phyloP scores from a whole-genome alignment of 2,329 filamentous ascomycete species.

The Dothidotthia symphoricarpi region DNA sequence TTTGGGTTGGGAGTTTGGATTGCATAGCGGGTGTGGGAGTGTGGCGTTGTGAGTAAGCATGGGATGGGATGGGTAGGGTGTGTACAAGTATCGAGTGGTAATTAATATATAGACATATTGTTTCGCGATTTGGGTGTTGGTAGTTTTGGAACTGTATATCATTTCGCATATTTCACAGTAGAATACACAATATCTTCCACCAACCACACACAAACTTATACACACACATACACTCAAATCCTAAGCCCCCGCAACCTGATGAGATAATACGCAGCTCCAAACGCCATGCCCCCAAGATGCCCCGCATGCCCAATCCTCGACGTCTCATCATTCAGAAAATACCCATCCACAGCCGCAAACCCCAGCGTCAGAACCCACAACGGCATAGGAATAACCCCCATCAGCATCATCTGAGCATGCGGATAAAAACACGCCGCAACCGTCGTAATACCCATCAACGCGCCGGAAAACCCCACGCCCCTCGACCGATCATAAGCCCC shows the following conservation, averaged over 20 bases:
- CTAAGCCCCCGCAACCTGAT: conserved; percentile 16
- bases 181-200: too few species aligned
- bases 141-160: too few species aligned
- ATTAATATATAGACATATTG: too few species aligned
- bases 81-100: too few species aligned
- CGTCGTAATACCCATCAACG: conserved; percentile 43
- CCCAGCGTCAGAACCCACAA: conserved; percentile 39
- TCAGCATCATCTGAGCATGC: conserved; percentile 30
- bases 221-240: too few species aligned
- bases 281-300: conserved; percentile 47
- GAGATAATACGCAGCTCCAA: conserved; percentile 39
- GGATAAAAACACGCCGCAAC: conserved; percentile 44
- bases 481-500: conserved; percentile 6
- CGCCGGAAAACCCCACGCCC: conserved; percentile 41
- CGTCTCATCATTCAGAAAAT: conserved; percentile 33
- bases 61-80: too few species aligned
- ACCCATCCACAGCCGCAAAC: conserved; percentile 43
- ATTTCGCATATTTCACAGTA: too few species aligned
- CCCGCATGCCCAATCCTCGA: conserved; percentile 43
- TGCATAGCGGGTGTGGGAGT: too few species aligned
- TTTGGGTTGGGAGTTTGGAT: too few species aligned
- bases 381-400: conserved; percentile 43
- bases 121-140: too few species aligned
- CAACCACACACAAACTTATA: too few species aligned
- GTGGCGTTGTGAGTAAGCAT: too few species aligned